These are phyloP conservation scores for Flueggea neowawraea DNA, from an alignment of 441 rosid species.

Conservation along the genomic window DNA sequence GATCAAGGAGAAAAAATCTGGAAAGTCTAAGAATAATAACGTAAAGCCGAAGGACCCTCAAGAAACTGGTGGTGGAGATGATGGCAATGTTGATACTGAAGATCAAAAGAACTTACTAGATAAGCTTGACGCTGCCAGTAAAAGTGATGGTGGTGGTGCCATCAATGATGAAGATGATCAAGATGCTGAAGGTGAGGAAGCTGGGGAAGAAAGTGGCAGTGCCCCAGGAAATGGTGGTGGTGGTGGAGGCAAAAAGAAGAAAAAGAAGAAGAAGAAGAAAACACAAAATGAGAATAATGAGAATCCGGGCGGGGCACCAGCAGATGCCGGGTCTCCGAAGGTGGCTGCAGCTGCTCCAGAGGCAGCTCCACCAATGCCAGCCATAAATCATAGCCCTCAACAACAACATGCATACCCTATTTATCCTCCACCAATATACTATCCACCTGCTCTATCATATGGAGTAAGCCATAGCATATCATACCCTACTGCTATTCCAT, in stretches of 20 bases:
- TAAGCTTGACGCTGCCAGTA: not conserved
- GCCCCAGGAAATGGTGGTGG: constrained; percentile 5
- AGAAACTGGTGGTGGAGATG: constrained; percentile 14
- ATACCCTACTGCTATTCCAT: constrained; percentile 24
- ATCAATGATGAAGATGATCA: constrained; percentile 8
- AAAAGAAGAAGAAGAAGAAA: constrained; percentile 49
- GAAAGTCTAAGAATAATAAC: constrained; percentile 30
- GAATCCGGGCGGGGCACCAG: constrained; percentile 8
- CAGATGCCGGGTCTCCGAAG: constrained; percentile 3
- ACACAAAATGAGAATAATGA: constrained; percentile 15
- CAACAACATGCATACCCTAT: constrained; percentile 18
- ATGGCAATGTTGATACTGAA: constrained; percentile 1
- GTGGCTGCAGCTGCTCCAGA: constrained; percentile 1
- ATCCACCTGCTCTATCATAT: constrained; percentile 30
- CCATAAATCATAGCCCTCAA: constrained; percentile 19
- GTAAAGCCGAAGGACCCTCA: constrained; percentile 20
- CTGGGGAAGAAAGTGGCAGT: not conserved
- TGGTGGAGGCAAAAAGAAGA: constrained; percentile 18
- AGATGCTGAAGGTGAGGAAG: constrained; percentile 16
- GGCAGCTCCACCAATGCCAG: constrained; percentile 10
- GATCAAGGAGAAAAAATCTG: constrained; percentile 28
- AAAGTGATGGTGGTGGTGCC: constrained; percentile 9
- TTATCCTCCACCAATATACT: constrained; percentile 15
- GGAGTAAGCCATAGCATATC: constrained; percentile 40
- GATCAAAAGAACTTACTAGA: constrained; percentile 10